Evolutionary conservation across 148 eudicot genomes (phyloP).

Genomic region (Amaranthus hypochondriacus): DNA sequence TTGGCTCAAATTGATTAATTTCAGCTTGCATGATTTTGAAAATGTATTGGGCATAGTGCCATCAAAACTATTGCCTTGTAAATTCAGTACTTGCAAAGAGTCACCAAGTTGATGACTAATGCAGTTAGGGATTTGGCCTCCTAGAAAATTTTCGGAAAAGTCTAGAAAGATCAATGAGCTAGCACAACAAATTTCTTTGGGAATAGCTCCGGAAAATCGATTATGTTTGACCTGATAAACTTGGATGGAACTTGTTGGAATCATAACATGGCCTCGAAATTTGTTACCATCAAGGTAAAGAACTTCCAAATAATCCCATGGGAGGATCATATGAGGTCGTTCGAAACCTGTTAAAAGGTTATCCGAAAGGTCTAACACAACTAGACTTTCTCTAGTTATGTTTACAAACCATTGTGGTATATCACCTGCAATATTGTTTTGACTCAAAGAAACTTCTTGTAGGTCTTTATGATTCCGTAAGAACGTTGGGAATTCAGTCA

Average conservation of each 20-base stretch:
- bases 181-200: slow-evolving; percentile 11
- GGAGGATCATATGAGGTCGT: not conserved
- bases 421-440: slow-evolving; percentile 1
- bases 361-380: not conserved
- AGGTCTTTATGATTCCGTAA: not conserved
- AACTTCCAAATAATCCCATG: not conserved
- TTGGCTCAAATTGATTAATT: slow-evolving; percentile 19
- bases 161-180: slow-evolving; percentile 17
- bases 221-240: slow-evolving; percentile 6
- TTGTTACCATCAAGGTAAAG: not conserved
- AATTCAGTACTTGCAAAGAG: slow-evolving; percentile 10
- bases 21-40: not conserved
- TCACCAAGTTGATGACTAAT: slow-evolving; percentile 15
- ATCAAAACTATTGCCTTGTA: slow-evolving; percentile 18
- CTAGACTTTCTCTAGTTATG: not conserved
- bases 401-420: slow-evolving; percentile 33
- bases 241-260: slow-evolving; percentile 18
- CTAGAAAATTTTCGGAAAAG: slow-evolving; percentile 25
- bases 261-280: slow-evolving; percentile 18
- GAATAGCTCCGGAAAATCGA: slow-evolving; percentile 15
- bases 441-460: not conserved
- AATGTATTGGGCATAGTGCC: slow-evolving; percentile 14
- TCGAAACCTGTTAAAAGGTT: slow-evolving; percentile 23
- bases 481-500: slow-evolving; percentile 12
- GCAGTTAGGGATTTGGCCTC: slow-evolving; percentile 30